Evolutionary conservation across 2,329 filamentous ascomycete species (phyloP).

Genomic region (Sporothrix sp.): DNA sequence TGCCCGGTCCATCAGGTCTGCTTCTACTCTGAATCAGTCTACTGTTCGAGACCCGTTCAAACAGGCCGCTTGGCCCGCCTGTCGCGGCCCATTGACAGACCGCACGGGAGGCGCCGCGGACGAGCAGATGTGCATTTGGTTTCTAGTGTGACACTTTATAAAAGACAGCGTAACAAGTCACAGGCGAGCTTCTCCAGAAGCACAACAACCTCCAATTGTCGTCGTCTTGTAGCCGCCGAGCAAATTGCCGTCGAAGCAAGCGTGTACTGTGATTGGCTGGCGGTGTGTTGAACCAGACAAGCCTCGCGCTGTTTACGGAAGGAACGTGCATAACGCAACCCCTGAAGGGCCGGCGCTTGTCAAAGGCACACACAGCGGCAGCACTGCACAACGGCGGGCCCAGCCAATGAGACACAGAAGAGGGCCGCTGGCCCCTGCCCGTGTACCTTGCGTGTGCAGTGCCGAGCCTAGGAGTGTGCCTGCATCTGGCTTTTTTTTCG

Average conservation of each 20-base stretch:
- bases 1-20: too few species aligned
- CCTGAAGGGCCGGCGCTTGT: not conserved
- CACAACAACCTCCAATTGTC: not conserved
- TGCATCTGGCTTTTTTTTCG: too few species aligned
- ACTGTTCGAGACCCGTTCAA: not conserved
- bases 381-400: not conserved
- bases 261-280: slow-evolving; percentile 11
- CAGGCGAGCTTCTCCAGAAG: not conserved
- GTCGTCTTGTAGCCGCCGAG: slow-evolving; percentile 11
- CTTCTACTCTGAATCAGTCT: not conserved
- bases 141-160: not conserved
- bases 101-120: not conserved
- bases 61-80: not conserved
- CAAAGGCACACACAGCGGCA: not conserved
- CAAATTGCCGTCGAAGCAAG: too few species aligned
- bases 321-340: slow-evolving; percentile 2
- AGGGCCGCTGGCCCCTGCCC: not conserved
- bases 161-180: not conserved
- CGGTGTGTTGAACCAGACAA: not conserved
- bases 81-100: not conserved
- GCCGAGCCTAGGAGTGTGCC: too few species aligned
- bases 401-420: not conserved
- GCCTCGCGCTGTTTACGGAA: not conserved
- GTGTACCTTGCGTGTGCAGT: slow-evolving; percentile 3
- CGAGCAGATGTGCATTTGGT: not conserved